Conservation (phyloP, 331 rosid species). For the Stylosanthes scabra region DNA sequence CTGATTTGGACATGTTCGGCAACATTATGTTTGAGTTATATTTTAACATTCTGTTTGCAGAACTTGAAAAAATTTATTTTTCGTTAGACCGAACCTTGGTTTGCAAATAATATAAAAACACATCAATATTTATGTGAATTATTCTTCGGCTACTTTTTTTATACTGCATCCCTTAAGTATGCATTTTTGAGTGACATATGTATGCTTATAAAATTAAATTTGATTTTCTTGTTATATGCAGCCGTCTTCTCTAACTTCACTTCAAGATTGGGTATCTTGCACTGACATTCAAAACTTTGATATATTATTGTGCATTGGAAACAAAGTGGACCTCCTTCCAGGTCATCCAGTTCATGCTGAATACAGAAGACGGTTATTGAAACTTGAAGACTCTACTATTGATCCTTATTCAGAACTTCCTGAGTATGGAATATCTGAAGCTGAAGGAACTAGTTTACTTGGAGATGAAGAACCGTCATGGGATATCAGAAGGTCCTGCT, state of each 20-base stretch:
- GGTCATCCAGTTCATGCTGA: constrained; percentile 87
- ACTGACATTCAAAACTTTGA: constrained; percentile 75
- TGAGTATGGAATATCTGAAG: constrained; percentile 79
- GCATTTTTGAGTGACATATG: not conserved
- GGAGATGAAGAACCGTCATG: constrained; percentile 60
- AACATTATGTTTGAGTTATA: no score
- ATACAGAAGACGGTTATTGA: constrained; percentile 67
- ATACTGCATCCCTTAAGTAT: constrained; percentile 4
- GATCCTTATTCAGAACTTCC: constrained; percentile 49
- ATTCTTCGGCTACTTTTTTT: constrained; percentile 18
- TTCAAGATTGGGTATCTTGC: constrained; percentile 70
- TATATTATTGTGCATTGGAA: constrained; percentile 84
- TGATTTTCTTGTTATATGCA: constrained; percentile 44
- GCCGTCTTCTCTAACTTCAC: constrained; percentile 68
- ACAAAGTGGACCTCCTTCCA: constrained; percentile 82
- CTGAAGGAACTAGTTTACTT: constrained; percentile 81
- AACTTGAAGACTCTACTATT: constrained; percentile 52
- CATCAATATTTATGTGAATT: not conserved
- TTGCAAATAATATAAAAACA: no score
- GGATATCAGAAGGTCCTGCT: constrained; percentile 66
- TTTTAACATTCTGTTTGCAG: no score
- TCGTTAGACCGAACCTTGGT: no score
- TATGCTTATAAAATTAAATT: no score
- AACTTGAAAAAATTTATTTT: no score
- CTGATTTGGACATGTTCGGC: no score